A percentile compares a stretch with the other conserved stretches of the same genome.
phyloP scores from a whole-genome alignment of 441 rosid genomes.

The Brassica hybrid region DNA sequence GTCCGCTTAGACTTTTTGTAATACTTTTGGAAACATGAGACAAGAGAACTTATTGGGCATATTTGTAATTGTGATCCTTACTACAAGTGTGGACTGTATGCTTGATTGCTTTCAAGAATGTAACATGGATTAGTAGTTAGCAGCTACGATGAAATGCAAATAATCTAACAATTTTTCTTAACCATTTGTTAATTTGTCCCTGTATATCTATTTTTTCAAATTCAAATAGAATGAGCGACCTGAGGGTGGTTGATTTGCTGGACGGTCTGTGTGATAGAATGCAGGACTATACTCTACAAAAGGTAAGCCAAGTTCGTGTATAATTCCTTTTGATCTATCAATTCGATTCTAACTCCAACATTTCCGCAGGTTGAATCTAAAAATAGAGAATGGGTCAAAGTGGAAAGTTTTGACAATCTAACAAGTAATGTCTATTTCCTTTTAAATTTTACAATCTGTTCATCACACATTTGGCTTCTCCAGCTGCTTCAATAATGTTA shows the following conservation, averaged over 20 bases:
- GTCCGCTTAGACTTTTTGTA: constrained; percentile 7
- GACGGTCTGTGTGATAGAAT: constrained; percentile 92
- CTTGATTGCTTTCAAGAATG: not conserved
- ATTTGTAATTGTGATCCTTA: not conserved
- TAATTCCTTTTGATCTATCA: constrained; percentile 23
- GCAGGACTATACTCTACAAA: constrained; percentile 90
- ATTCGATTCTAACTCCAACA: constrained; percentile 9
- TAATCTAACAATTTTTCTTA: not conserved
- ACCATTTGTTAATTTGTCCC: not conserved
- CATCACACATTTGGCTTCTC: constrained; percentile 7
- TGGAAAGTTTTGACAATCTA: constrained; percentile 64
- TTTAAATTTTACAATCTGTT: constrained; percentile 2
- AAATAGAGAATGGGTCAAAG: constrained; percentile 68
- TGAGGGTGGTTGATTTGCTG: constrained; percentile 88
- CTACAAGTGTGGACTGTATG: constrained; percentile 3
- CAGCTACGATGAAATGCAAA: not conserved
- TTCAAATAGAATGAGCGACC: constrained; percentile 75
- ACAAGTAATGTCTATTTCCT: constrained; percentile 47
- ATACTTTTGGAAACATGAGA: not conserved
- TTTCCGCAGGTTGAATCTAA: constrained; percentile 66
- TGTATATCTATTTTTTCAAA: constrained; percentile 11
- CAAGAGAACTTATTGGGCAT: not conserved
- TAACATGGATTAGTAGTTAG: constrained; percentile 16
- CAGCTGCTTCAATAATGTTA: not conserved
- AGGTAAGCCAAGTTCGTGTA: constrained; percentile 50